A percentile compares a stretch with the other conserved stretches of the same genome.
Evolutionary conservation across 1,284 basidiomycete genomes (phyloP).

Genomic region (Hemileccinum hortonii): DNA sequence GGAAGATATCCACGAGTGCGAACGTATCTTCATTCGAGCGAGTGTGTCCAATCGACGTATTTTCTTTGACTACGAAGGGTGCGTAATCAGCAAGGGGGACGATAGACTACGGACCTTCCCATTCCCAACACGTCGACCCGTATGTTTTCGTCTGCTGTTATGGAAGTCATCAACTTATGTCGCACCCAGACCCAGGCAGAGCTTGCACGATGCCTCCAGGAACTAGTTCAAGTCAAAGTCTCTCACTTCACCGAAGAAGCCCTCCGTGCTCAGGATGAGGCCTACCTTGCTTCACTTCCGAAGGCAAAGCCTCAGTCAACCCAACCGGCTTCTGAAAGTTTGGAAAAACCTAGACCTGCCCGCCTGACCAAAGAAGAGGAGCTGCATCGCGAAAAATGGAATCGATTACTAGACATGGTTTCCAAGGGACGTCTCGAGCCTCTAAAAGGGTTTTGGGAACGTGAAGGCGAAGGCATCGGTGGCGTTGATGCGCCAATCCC

Average conservation of each 20-base stretch:
- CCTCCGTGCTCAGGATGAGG: constrained; percentile 83
- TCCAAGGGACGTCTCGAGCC: constrained; percentile 81
- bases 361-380: constrained; percentile 81
- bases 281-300: constrained; percentile 81
- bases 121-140: constrained; percentile 90
- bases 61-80: constrained; percentile 84
- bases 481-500: constrained; percentile 64
- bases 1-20: constrained; percentile 78
- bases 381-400: constrained; percentile 71
- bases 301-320: constrained; percentile 61
- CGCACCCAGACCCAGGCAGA: constrained; percentile 81
- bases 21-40: constrained; percentile 88
- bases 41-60: constrained; percentile 82
- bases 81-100: constrained; percentile 61
- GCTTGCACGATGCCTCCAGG: constrained; percentile 82
- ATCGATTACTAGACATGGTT: constrained; percentile 85
- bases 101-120: constrained; percentile 84
- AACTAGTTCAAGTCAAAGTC: constrained; percentile 83
- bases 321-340: constrained; percentile 26
- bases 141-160: constrained; percentile 41
- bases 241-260: constrained; percentile 86
- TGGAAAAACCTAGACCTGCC: constrained; percentile 50
- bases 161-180: constrained; percentile 5
- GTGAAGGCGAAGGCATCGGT: constrained; percentile 62
- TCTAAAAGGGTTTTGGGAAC: constrained; percentile 78